Conservation (phyloP, 2,329 filamentous ascomycete species). For the Fusarium hainanense region DNA sequence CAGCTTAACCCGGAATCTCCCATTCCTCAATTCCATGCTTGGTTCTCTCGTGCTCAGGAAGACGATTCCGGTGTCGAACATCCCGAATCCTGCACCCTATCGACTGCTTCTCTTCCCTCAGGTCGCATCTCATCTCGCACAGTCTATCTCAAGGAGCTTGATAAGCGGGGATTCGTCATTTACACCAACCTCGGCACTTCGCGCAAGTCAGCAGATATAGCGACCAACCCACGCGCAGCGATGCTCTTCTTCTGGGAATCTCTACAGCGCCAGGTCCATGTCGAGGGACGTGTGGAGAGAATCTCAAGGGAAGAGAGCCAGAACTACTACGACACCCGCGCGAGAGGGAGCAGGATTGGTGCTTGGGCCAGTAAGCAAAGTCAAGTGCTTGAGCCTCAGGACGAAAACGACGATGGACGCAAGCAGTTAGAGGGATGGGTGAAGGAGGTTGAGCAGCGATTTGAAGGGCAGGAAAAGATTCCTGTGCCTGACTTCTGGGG, state of each 20-base stretch:
- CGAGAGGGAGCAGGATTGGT: conserved; percentile 84
- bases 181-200: conserved; percentile 93
- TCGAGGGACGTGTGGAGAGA: conserved; percentile 81
- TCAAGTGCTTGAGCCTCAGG: conserved; percentile 69
- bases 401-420: conserved; percentile 71
- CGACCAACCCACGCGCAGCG: conserved; percentile 79
- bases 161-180: conserved; percentile 83
- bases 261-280: conserved; percentile 87
- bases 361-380: conserved; percentile 96
- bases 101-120: conserved; percentile 84
- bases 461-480: conserved; percentile 80
- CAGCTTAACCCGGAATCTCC: conserved; percentile 74
- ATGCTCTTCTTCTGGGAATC: conserved; percentile 92
- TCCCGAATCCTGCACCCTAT: conserved; percentile 88
- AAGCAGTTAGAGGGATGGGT: conserved; percentile 82
- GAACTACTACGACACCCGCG: conserved; percentile 73
- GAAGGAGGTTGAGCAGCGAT: conserved; percentile 78
- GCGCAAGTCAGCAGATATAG: conserved; percentile 74
- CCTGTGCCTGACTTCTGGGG: conserved; percentile 96
- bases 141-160: conserved; percentile 96
- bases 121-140: conserved; percentile 86
- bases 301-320: conserved; percentile 78
- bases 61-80: conserved; percentile 68
- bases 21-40: conserved; percentile 85
- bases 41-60: conserved; percentile 81